phyloP scores from a whole-genome alignment of 1,284 basidiomycete species.

The Cutaneotrichosporon sp. region DNA sequence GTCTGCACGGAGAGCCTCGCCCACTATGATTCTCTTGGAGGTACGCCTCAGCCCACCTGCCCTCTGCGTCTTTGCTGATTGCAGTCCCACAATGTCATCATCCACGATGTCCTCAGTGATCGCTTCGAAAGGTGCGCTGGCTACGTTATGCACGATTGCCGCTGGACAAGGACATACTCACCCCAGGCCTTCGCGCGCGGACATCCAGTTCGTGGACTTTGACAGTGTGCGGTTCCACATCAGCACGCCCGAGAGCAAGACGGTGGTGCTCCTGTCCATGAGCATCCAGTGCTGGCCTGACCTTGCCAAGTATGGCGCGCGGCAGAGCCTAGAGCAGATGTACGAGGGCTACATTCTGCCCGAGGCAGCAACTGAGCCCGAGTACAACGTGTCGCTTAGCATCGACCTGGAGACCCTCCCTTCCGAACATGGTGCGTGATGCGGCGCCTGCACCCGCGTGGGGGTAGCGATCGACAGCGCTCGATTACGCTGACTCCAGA shows the following conservation, averaged over 20 bases:
- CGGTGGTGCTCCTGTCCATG: constrained; percentile 82
- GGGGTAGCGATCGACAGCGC: too few species aligned
- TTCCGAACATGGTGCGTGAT: constrained; percentile 68
- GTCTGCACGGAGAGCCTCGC: not conserved
- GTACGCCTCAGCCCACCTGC: constrained; percentile 46
- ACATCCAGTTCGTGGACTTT: constrained; percentile 95
- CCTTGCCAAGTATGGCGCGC: constrained; percentile 79
- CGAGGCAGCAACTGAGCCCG: constrained; percentile 58
- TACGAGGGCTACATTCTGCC: constrained; percentile 64
- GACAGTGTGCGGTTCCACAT: constrained; percentile 95
- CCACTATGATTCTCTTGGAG: constrained; percentile 65
- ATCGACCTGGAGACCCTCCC: constrained; percentile 86
- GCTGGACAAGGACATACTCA: not conserved
- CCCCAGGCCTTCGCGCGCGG: constrained; percentile 74
- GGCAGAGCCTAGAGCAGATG: constrained; percentile 73
- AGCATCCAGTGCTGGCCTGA: constrained; percentile 96
- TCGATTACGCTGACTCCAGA: too few species aligned
- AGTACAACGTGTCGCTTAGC: constrained; percentile 81
- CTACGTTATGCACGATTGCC: too few species aligned
- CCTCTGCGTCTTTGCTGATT: too few species aligned
- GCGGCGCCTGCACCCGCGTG: too few species aligned
- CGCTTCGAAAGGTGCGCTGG: constrained; percentile 73
- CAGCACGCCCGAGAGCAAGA: constrained; percentile 76
- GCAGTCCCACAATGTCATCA: constrained; percentile 88
- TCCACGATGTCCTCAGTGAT: constrained; percentile 84